Percentiles rank a stretch among this genome's conserved stretches.
These are phyloP conservation scores for Eucalyptus urophylla DNA, from an alignment of 345 rosid genomes.

Conservation along the genomic window DNA sequence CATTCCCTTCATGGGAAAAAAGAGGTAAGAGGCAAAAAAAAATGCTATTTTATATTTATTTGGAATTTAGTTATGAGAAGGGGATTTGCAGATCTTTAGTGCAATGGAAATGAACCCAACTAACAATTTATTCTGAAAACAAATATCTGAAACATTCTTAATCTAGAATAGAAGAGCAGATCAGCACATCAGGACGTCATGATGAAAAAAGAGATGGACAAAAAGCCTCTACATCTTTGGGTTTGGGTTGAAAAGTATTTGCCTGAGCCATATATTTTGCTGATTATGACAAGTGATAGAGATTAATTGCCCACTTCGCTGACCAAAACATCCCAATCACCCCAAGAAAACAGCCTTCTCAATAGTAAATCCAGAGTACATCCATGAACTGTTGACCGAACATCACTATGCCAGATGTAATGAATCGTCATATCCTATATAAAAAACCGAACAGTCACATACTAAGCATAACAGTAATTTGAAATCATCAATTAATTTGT, in stretches of 20 bases:
- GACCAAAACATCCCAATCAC: not conserved
- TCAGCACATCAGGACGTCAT: not conserved
- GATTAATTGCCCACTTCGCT: not conserved
- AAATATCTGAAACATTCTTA: not conserved
- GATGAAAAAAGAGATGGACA: not conserved
- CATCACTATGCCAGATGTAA: not conserved
- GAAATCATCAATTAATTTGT: not conserved
- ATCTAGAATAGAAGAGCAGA: not conserved
- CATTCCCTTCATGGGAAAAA: not conserved
- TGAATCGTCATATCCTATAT: not conserved
- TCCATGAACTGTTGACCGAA: not conserved
- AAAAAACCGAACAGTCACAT: not conserved
- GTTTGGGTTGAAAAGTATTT: not conserved
- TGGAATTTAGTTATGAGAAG: not conserved
- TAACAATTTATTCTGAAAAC: not conserved
- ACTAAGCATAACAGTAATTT: not conserved
- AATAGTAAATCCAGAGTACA: not conserved
- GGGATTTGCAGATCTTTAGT: not conserved
- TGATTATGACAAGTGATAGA: not conserved
- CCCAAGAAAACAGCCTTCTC: not conserved
- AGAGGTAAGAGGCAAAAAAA: not conserved
- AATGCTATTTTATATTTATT: not conserved
- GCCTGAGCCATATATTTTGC: not conserved
- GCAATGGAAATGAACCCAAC: not conserved
- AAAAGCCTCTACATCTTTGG: not conserved